These are phyloP conservation scores for Citropsis articulata DNA, from an alignment of 345 rosid genomes.

Conservation along the genomic window DNA sequence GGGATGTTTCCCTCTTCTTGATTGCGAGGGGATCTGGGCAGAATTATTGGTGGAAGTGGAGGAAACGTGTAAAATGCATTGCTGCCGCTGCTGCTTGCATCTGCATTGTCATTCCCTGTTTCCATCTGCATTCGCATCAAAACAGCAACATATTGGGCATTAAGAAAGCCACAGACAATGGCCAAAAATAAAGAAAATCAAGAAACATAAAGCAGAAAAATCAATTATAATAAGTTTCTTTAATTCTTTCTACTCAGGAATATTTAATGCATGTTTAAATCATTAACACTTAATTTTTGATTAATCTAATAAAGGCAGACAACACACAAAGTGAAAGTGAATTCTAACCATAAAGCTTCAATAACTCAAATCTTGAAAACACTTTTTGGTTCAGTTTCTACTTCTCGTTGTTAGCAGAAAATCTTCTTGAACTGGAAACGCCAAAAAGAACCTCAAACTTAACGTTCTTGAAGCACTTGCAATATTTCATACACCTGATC, in stretches of 20 bases:
- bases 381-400: background rate
- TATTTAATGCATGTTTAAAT: no score
- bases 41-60: conserved; percentile 84
- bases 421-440: background rate
- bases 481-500: background rate
- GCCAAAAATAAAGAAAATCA: background rate
- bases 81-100: conserved; percentile 24
- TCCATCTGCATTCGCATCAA: conserved; percentile 47
- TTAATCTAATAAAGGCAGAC: background rate
- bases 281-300: no score
- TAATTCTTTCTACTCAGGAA: background rate
- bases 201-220: background rate
- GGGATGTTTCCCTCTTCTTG: conserved; percentile 62
- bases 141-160: background rate
- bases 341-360: background rate
- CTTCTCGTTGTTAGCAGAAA: no score
- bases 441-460: background rate
- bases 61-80: conserved; percentile 25
- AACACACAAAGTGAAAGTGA: background rate
- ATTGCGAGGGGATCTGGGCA: conserved; percentile 70
- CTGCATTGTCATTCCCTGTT: conserved; percentile 74
- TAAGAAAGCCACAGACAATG: background rate
- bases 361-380: background rate
- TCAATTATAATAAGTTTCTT: background rate
- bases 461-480: background rate